Evolutionary conservation across 441 rosid genomes (phyloP).

Genomic region (Manihot esculenta): DNA sequence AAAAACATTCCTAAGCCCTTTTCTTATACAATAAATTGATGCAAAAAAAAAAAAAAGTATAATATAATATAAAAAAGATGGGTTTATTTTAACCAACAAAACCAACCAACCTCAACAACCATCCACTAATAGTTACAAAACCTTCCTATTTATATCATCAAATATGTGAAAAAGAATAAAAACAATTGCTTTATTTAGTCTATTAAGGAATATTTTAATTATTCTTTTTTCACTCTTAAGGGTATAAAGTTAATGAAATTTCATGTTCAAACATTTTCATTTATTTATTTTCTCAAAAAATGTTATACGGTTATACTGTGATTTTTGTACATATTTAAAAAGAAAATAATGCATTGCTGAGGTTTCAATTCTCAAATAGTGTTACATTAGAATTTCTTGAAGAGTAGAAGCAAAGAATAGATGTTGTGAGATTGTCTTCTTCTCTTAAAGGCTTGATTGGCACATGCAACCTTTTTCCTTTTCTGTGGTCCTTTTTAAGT

Average conservation of each 20-base stretch:
- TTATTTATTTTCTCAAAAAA: too few relatives aligned
- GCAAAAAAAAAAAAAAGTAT: conserved; percentile 8
- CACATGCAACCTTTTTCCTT: conserved; percentile 18
- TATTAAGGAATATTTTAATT: too few relatives aligned
- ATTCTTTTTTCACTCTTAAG: too few relatives aligned
- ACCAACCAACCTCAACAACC: conserved; percentile 4
- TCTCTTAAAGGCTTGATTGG: conserved; percentile 8
- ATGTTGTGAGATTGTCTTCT: neutral
- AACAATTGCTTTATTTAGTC: neutral
- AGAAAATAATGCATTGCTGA: too few relatives aligned
- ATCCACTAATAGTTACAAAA: too few relatives aligned
- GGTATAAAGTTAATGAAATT: too few relatives aligned
- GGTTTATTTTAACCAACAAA: conserved; percentile 21
- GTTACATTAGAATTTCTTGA: neutral
- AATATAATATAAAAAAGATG: conserved; percentile 19
- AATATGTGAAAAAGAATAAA: neutral
- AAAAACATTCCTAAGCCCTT: too few relatives aligned
- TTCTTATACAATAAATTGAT: neutral
- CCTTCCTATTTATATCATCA: neutral
- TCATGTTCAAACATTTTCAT: too few relatives aligned
- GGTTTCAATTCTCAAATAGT: too few relatives aligned
- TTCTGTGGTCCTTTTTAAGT: conserved; percentile 15
- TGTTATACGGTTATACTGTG: too few relatives aligned
- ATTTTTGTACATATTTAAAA: too few relatives aligned
- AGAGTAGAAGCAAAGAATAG: conserved; percentile 27